These are phyloP conservation scores for Anethum foeniculum DNA, from an alignment of 140 eudicot genomes.

Conservation along the genomic window DNA sequence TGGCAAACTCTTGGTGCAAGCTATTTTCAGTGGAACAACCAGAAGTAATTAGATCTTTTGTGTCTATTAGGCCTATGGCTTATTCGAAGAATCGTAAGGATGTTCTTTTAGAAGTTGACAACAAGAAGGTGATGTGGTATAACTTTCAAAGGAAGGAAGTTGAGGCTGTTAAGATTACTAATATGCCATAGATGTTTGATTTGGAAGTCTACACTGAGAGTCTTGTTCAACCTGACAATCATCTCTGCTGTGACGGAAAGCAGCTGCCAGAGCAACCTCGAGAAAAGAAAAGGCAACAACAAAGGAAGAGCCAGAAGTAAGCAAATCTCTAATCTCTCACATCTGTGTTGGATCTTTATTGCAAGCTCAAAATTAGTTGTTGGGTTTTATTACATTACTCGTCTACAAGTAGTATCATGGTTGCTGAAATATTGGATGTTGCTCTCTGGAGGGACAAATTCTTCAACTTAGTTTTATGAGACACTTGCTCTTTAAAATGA, in stretches of 20 bases:
- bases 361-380: no score
- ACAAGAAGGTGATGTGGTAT: no score
- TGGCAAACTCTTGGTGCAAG: not conserved
- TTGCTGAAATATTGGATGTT: not conserved
- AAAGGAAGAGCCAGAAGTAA: no score
- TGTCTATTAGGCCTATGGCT: no score
- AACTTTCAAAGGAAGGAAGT: not conserved
- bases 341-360: no score
- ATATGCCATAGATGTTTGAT: not conserved
- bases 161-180: not conserved
- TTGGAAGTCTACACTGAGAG: not conserved
- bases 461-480: not conserved
- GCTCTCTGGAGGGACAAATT: not conserved
- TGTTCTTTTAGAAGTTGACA: no score
- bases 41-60: not conserved
- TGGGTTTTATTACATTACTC: no score
- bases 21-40: not conserved
- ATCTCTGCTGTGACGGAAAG: not conserved
- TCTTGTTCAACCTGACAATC: not conserved
- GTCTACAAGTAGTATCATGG: not conserved
- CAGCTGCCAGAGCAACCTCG: not conserved
- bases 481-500: no score
- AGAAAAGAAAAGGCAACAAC: not conserved
- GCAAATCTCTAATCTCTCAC: no score
- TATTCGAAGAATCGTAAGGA: no score